Evolutionary conservation across 2,329 filamentous ascomycete species (phyloP).

Genomic region (Calonectria naviculata): DNA sequence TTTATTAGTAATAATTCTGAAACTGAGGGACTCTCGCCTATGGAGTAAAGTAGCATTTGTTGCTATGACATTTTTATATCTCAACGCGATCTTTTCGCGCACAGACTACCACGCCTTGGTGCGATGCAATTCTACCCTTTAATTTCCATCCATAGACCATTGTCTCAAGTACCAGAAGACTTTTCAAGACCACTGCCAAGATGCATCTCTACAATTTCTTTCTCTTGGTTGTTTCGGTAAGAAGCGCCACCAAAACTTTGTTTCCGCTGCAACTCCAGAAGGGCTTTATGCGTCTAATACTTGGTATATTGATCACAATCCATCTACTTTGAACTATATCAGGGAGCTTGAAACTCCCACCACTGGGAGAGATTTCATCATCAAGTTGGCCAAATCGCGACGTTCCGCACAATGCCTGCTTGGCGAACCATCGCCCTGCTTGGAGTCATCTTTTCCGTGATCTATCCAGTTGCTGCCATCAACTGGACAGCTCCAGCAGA

Average conservation of each 20-base stretch:
- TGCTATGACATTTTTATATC: background rate
- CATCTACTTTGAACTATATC: background rate
- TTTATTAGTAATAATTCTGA: background rate
- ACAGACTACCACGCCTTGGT: background rate
- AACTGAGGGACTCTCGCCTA: background rate
- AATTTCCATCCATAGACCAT: background rate
- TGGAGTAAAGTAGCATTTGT: background rate
- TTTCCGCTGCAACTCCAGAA: background rate
- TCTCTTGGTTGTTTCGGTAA: background rate
- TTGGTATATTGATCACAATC: too few relatives aligned
- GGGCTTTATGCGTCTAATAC: too few relatives aligned
- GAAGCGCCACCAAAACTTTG: background rate
- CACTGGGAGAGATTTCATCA: background rate
- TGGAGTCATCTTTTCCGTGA: background rate
- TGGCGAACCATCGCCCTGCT: background rate
- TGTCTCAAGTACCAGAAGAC: background rate
- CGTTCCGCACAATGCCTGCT: background rate
- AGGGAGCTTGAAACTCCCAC: background rate
- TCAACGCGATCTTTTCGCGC: background rate
- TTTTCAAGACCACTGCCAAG: background rate
- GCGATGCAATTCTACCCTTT: background rate
- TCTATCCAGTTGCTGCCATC: background rate
- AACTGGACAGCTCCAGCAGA: background rate
- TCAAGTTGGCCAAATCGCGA: background rate
- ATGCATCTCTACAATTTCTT: background rate